Base-by-base conservation (phyloP, 306 rosid species). In the Mucuna pruriens region DNA sequence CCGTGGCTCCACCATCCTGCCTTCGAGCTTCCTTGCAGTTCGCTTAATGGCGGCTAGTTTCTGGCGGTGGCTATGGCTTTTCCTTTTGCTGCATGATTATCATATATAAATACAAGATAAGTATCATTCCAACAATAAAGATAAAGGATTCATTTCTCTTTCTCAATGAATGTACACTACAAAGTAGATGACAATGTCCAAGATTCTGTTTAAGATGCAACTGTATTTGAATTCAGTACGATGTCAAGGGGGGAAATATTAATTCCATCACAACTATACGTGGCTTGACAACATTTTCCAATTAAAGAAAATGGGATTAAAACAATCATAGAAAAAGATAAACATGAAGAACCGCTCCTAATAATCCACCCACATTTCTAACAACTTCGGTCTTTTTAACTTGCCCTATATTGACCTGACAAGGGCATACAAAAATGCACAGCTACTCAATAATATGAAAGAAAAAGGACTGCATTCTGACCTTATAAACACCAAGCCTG, bases 401-500 rank as follows among this genome's bases (percentile, higher is more conserved):
- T 34, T 64, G 49, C 49, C 44, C 42, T 52, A 42, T 52, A 78
- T 74, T 74, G 26, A 34, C 20, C 13, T 33, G 19, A 34, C 71
- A 16, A 61, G 62, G 13, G 29, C 70, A 60, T 55, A 52, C 34
- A 67, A 42, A 75, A 40, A 58, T 62, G 34, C 48, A 16, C 39
- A 46, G 74, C 83, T 33, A 71, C 52, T 23, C 42, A 58, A 29
- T 36, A 58, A 80, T 36, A 26, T 13, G 38, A 78, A 75, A 81
- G 55, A 65, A 40, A 55, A 77, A 34, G 77, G 9, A 61, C 25
- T 54, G 68, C 48, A 23, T 69, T 62, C 89, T 74, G 49, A 95
- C 99, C 99, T 93, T 55, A 89, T 78, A 87, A 85, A 86, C 78
- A 91, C 49, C 84, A 95, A 81, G 54, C 96, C 98, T 17, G 99